Percentiles rank a stretch among this genome's conserved stretches.
phyloP scores from a whole-genome alignment of 2,329 filamentous ascomycete genomes.

The Aspergillus caelatus region DNA sequence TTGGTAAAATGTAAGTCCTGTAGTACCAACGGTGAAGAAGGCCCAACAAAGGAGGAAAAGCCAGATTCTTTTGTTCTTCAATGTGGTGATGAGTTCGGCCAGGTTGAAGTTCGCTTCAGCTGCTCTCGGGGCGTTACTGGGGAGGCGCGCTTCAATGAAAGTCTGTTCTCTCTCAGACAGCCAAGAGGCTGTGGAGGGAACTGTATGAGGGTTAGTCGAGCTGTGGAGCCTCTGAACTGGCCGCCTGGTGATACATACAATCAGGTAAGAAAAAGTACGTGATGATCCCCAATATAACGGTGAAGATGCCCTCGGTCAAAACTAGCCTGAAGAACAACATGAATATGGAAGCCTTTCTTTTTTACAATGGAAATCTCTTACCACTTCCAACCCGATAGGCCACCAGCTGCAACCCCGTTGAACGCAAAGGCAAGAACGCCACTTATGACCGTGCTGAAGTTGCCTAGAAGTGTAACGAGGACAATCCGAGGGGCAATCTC shows the following conservation, averaged over 20 bases:
- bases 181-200: conserved; percentile 4
- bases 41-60: conserved; percentile 14
- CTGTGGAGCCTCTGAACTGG: background rate
- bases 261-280: background rate
- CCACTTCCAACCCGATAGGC: conserved; percentile 12
- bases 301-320: conserved; percentile 1
- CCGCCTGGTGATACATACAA: background rate
- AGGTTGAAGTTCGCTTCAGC: conserved; percentile 2
- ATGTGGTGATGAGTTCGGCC: conserved; percentile 1
- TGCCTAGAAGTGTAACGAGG: background rate
- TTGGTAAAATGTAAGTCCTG: conserved; percentile 8
- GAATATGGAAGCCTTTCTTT: background rate
- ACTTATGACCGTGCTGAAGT: conserved; percentile 9
- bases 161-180: conserved; percentile 3
- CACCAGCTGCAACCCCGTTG: conserved; percentile 1
- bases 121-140: background rate
- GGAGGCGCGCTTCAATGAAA: conserved; percentile 7
- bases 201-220: background rate
- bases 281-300: background rate
- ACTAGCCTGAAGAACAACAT: background rate
- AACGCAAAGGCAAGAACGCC: conserved; percentile 12
- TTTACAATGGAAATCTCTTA: background rate
- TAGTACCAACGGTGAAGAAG: conserved; percentile 10
- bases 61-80: conserved; percentile 9
- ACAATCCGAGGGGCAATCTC: conserved; percentile 8